Conservation (phyloP, 768 basidiomycete species). For the Termitomyces sp. region DNA sequence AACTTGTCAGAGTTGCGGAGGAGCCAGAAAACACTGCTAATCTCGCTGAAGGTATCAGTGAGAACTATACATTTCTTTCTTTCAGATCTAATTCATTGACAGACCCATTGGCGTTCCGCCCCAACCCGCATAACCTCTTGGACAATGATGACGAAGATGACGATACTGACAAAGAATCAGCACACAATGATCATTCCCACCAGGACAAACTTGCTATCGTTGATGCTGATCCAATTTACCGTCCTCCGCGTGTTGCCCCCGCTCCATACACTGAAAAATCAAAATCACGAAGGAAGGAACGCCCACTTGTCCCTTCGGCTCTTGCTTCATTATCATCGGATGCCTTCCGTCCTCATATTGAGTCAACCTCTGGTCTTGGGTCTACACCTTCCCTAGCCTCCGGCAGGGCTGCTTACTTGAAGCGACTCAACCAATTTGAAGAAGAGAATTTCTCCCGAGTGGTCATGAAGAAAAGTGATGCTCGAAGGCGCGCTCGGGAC, state of each 20-base stretch:
- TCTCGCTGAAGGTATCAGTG: constrained; percentile 52
- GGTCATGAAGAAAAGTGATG: constrained; percentile 87
- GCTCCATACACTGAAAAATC: constrained; percentile 68
- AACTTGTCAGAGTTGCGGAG: constrained; percentile 76
- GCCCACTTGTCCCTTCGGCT: constrained; percentile 59
- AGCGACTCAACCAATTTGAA: constrained; percentile 83
- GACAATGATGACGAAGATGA: constrained; percentile 28
- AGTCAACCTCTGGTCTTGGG: constrained; percentile 73
- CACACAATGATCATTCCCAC: background rate
- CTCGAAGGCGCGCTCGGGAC: constrained; percentile 64
- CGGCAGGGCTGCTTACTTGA: constrained; percentile 74
- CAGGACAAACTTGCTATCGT: background rate
- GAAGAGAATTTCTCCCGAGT: constrained; percentile 92
- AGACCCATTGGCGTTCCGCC: constrained; percentile 93
- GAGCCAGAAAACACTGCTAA: constrained; percentile 44
- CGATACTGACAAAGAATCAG: constrained; percentile 13
- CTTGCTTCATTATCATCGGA: constrained; percentile 64
- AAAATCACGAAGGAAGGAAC: constrained; percentile 47
- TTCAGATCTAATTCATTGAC: constrained; percentile 5
- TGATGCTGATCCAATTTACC: constrained; percentile 57
- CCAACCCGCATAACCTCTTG: constrained; percentile 78
- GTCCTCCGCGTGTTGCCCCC: constrained; percentile 85
- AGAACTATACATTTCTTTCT: background rate
- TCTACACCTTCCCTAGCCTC: constrained; percentile 53
- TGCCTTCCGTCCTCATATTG: constrained; percentile 63